phyloP scores from a whole-genome alignment of 129 eudicot species.

The Flaveria sonorensis region DNA sequence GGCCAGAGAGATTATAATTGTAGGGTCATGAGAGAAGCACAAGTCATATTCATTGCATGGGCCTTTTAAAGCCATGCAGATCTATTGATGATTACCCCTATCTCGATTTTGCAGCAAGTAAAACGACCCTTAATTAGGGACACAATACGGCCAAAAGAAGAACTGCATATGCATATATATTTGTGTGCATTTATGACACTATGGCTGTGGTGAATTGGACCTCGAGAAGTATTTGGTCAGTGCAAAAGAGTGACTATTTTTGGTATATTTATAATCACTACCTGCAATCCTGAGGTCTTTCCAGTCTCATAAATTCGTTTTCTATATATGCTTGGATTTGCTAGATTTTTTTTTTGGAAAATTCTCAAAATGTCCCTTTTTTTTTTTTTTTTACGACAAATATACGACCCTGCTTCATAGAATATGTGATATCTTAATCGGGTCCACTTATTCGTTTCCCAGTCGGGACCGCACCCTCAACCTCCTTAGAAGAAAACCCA shows the following conservation, averaged over 20 bases:
- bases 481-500: too few species aligned
- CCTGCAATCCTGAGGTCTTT: conserved; percentile 8
- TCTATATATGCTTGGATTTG: not conserved
- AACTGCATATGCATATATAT: not conserved
- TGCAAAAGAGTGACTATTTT: conserved; percentile 4
- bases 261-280: conserved; percentile 16
- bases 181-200: not conserved
- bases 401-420: too few species aligned
- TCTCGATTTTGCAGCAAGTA: conserved; percentile 20
- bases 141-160: conserved; percentile 17
- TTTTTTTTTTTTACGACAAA: too few species aligned
- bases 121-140: conserved; percentile 20
- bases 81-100: conserved; percentile 5
- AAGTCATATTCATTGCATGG: conserved; percentile 30
- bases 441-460: too few species aligned
- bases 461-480: too few species aligned
- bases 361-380: too few species aligned
- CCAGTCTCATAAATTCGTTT: not conserved
- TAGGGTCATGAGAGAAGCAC: conserved; percentile 38
- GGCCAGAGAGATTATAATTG: conserved; percentile 27
- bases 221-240: conserved; percentile 24
- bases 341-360: too few species aligned
- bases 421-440: too few species aligned
- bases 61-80: not conserved
- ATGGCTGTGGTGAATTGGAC: conserved; percentile 11